Percentiles rank a stretch among this genome's conserved stretches.
These are phyloP conservation scores for Scheffersomyces ergatensis DNA, from an alignment of 805 yeast genomes.

Conservation along the genomic window DNA sequence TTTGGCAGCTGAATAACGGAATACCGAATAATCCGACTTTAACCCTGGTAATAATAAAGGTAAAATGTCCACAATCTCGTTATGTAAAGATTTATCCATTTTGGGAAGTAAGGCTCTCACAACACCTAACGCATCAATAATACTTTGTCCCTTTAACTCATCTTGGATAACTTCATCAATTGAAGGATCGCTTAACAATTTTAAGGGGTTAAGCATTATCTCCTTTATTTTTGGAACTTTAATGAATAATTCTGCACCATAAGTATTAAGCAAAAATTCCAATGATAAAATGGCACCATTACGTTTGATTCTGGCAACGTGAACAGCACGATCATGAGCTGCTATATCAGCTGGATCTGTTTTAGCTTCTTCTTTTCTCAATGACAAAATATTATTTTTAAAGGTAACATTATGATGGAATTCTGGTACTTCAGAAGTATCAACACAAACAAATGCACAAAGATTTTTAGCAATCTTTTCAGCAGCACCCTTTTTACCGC, in stretches of 20 bases:
- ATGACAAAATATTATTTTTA: conserved; percentile 61
- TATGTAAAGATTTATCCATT: conserved; percentile 47
- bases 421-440: conserved; percentile 94
- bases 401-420: conserved; percentile 62
- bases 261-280: conserved; percentile 52
- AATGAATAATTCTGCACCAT: conserved; percentile 53
- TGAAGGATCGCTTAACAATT: conserved; percentile 27
- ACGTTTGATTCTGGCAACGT: conserved; percentile 76
- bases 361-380: conserved; percentile 73
- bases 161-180: conserved; percentile 32
- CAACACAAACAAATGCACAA: conserved; percentile 92
- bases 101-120: conserved; percentile 70
- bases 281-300: conserved; percentile 79
- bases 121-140: conserved; percentile 85
- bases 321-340: conserved; percentile 59
- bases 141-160: conserved; percentile 63
- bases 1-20: conserved; percentile 87
- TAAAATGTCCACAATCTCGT: conserved; percentile 45
- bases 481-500: conserved; percentile 68
- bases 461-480: conserved; percentile 88
- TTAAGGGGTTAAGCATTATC: conserved; percentile 66
- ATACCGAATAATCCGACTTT: conserved; percentile 71
- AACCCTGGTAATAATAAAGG: conserved; percentile 51
- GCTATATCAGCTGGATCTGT: conserved; percentile 61
- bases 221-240: conserved; percentile 65